Conservation (phyloP, 148 eudicot species). For the Cornus kousa region DNA sequence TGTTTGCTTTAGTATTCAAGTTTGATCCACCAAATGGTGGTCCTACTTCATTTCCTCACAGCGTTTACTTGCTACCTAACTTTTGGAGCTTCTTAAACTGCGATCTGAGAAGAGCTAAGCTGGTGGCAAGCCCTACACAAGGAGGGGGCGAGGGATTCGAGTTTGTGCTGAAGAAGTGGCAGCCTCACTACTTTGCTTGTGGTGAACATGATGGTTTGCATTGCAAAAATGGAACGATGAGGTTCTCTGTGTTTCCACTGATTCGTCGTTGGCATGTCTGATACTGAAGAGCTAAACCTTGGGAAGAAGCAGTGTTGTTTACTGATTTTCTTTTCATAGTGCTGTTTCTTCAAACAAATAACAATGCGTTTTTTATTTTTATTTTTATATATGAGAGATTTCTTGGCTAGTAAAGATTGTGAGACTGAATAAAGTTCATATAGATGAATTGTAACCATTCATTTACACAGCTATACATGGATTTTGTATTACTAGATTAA, state of each 20-base stretch:
- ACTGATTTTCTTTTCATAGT: no score
- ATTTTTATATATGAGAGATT: no score
- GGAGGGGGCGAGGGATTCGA: slow-evolving; percentile 66
- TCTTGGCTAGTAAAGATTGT: no score
- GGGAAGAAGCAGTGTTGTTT: no score
- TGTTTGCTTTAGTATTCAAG: slow-evolving; percentile 53
- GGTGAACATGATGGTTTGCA: slow-evolving; percentile 68
- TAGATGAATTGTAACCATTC: no score
- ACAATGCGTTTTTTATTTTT: no score
- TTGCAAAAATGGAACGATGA: slow-evolving; percentile 66
- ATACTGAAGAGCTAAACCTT: no score
- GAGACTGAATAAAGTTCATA: no score
- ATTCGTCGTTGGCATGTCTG: slow-evolving; percentile 15
- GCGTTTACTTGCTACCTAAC: slow-evolving; percentile 63
- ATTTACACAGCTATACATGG: no score
- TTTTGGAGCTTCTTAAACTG: slow-evolving; percentile 61
- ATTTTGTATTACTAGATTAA: no score
- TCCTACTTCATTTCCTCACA: slow-evolving; percentile 45
- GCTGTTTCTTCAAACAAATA: no score
- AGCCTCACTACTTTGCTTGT: slow-evolving; percentile 69
- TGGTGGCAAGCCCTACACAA: slow-evolving; percentile 36
- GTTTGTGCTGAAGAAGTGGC: slow-evolving; percentile 53
- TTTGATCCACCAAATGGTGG: slow-evolving; percentile 45
- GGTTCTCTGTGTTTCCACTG: slow-evolving; percentile 56
- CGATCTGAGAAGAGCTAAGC: slow-evolving; percentile 47